phyloP scores from a whole-genome alignment of 148 eudicot genomes.

The Silene latifolia region DNA sequence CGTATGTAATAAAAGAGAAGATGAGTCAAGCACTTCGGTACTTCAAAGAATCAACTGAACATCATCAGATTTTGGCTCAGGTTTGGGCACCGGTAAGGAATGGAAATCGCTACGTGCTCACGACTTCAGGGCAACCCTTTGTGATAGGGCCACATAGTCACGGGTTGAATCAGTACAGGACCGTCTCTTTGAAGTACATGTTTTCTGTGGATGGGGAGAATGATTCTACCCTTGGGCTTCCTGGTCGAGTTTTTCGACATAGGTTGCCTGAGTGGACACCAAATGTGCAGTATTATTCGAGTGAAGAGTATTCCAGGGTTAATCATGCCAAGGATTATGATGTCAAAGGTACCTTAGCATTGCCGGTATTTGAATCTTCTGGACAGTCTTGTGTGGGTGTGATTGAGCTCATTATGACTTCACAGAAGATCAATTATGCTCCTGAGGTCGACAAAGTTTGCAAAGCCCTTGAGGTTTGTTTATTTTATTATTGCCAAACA shows the following conservation, averaged over 20 bases:
- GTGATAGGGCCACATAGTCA: constrained; percentile 60
- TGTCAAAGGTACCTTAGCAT: constrained; percentile 77
- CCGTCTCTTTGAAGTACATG: constrained; percentile 68
- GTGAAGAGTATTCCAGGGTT: constrained; percentile 66
- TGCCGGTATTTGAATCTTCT: constrained; percentile 83
- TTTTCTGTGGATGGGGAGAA: constrained; percentile 65
- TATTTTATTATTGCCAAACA: no score
- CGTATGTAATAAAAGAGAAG: constrained; percentile 65
- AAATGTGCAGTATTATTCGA: constrained; percentile 86
- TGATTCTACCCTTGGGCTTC: constrained; percentile 67
- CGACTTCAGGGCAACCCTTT: constrained; percentile 96
- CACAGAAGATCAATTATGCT: constrained; percentile 78
- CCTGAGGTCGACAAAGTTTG: constrained; percentile 94
- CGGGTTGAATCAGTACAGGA: constrained; percentile 82
- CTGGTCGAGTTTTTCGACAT: constrained; percentile 86
- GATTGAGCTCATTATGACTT: constrained; percentile 87
- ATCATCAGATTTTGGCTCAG: constrained; percentile 79
- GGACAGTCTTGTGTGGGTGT: constrained; percentile 86
- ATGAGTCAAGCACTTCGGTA: constrained; percentile 80
- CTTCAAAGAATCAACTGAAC: constrained; percentile 75
- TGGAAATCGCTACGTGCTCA: constrained; percentile 64
- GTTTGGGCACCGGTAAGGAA: constrained; percentile 87
- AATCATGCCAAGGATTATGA: constrained; percentile 67
- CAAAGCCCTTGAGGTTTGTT: constrained; percentile 91
- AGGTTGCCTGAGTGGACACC: constrained; percentile 96